These are phyloP conservation scores for Xylariaceae sp. DNA, from an alignment of 2,329 filamentous ascomycete genomes.

Conservation along the genomic window DNA sequence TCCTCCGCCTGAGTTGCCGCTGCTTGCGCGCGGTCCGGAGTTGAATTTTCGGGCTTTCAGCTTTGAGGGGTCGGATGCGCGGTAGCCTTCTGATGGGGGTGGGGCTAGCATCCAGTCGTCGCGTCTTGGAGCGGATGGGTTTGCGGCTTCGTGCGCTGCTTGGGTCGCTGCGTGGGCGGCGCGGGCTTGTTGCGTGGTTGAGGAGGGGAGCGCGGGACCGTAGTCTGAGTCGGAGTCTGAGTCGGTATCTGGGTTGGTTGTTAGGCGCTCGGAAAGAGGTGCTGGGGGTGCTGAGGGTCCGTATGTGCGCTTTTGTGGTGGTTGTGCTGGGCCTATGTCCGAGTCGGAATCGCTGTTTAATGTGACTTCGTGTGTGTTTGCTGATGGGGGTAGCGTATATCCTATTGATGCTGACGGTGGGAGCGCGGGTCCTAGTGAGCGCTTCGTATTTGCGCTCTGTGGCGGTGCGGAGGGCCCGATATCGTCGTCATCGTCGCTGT, in stretches of 20 bases:
- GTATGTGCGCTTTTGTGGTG: slow-evolving; percentile 32
- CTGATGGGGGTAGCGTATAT: slow-evolving; percentile 10
- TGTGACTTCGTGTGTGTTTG: slow-evolving; percentile 24
- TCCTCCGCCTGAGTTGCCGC: slow-evolving; percentile 32
- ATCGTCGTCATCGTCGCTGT: slow-evolving; percentile 38
- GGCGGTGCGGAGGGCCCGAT: slow-evolving; percentile 18
- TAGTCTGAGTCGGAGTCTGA: slow-evolving; percentile 50
- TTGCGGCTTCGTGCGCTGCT: slow-evolving; percentile 24
- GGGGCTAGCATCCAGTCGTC: slow-evolving; percentile 85
- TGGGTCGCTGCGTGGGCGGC: slow-evolving; percentile 30
- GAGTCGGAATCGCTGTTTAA: slow-evolving; percentile 21
- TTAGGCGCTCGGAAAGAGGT: slow-evolving; percentile 37
- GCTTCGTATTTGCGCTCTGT: slow-evolving; percentile 12
- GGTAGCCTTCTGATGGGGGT: slow-evolving; percentile 54
- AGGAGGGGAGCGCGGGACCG: slow-evolving; percentile 57
- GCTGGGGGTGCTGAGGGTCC: slow-evolving; percentile 45
- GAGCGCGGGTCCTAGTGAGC: slow-evolving; percentile 22
- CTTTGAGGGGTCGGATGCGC: slow-evolving; percentile 77
- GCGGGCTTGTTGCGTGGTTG: slow-evolving; percentile 31
- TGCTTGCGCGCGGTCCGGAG: slow-evolving; percentile 49
- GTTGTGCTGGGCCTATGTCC: slow-evolving; percentile 22
- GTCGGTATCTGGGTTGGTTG: slow-evolving; percentile 34
- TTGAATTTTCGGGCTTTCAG: slow-evolving; percentile 80
- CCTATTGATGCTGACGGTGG: slow-evolving; percentile 7
- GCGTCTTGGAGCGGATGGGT: slow-evolving; percentile 55